Evolutionary conservation across 169 alveolate genomes (phyloP).

Genomic region (Miamiensis avidus): DNA sequence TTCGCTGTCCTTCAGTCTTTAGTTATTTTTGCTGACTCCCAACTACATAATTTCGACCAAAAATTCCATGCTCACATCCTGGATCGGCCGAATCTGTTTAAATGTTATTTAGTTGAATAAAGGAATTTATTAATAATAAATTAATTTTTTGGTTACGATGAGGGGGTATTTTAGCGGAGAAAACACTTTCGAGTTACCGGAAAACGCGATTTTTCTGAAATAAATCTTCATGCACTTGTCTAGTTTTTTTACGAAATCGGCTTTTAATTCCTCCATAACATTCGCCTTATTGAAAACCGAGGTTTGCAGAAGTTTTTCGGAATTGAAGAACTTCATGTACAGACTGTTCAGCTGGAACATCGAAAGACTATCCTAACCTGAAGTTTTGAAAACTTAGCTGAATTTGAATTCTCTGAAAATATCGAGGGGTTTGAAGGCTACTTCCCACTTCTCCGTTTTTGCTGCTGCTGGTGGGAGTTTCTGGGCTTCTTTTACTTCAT

Average conservation of each 20-base stretch:
- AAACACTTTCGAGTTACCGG: neutral
- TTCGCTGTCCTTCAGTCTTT: neutral
- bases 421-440: neutral
- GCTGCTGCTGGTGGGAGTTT: neutral
- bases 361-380: neutral
- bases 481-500: no score
- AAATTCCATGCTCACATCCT: neutral
- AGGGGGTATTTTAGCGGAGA: neutral
- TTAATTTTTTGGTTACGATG: neutral
- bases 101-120: no score
- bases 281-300: neutral
- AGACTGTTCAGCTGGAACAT: neutral
- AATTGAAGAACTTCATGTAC: neutral
- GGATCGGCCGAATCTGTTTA: neutral
- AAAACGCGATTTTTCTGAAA: neutral
- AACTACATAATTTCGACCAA: neutral
- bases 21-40: neutral
- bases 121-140: no score
- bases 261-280: neutral
- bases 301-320: neutral
- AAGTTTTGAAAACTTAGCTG: neutral
- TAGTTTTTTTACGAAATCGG: neutral
- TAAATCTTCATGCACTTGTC: neutral
- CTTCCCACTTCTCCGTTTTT: neutral
- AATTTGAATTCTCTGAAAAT: neutral